Percentiles rank a stretch among this genome's conserved stretches.
Conservation (phyloP, 1,139 yeast genomes). For the Scheffersomyces segobiensis region DNA sequence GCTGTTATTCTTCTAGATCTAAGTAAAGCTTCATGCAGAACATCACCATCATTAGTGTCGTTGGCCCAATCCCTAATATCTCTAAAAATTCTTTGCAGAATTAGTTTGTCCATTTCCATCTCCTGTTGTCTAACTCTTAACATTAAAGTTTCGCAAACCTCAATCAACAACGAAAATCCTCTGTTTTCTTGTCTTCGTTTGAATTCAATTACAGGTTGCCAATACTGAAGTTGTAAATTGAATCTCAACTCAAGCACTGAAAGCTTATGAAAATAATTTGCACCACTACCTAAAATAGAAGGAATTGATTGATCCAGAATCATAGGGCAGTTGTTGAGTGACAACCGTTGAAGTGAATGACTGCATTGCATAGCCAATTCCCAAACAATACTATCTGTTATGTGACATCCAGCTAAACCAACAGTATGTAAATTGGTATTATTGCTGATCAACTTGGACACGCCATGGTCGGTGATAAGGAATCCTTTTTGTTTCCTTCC, state of each 20-base stretch:
- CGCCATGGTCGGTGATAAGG: constrained; percentile 68
- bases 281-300: constrained; percentile 39
- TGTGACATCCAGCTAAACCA: constrained; percentile 86
- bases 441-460: constrained; percentile 57
- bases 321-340: constrained; percentile 72
- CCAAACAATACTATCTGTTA: constrained; percentile 79
- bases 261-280: constrained; percentile 53
- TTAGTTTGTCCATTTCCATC: constrained; percentile 54
- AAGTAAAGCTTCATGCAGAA: constrained; percentile 18
- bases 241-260: constrained; percentile 79
- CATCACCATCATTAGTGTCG: constrained; percentile 44
- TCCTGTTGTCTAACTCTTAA: constrained; percentile 63
- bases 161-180: constrained; percentile 62
- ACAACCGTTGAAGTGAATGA: constrained; percentile 58
- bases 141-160: constrained; percentile 73
- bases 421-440: constrained; percentile 61
- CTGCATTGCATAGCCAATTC: constrained; percentile 69
- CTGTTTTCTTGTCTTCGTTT: constrained; percentile 57
- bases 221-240: constrained; percentile 55
- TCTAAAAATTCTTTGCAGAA: constrained; percentile 50
- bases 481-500: constrained; percentile 78
- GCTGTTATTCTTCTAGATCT: constrained; percentile 7
- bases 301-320: constrained; percentile 72
- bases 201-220: constrained; percentile 67
- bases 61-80: constrained; percentile 65